These are phyloP conservation scores for Pseudocercospora ulei DNA, from an alignment of 2,329 filamentous ascomycete species.

Conservation along the genomic window DNA sequence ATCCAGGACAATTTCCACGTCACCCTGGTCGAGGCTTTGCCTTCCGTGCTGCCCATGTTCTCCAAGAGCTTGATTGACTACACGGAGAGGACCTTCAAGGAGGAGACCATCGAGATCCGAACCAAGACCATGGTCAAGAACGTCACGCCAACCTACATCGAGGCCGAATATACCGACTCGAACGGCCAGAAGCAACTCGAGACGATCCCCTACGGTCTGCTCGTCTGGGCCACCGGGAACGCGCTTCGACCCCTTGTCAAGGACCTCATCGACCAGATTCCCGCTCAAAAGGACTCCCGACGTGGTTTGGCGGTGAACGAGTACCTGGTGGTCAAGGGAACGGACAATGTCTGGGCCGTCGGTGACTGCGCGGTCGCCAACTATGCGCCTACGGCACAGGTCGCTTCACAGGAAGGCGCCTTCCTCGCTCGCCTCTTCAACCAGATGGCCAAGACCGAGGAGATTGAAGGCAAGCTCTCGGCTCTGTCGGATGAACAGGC, in stretches of 20 bases:
- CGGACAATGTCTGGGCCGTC: constrained; percentile 94
- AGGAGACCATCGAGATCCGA: constrained; percentile 94
- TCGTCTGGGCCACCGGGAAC: constrained; percentile 98
- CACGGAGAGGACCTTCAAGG: constrained; percentile 97
- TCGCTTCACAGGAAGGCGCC: constrained; percentile 86
- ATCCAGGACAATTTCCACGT: constrained; percentile 94
- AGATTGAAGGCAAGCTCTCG: constrained; percentile 65
- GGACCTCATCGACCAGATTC: constrained; percentile 84
- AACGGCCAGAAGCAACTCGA: constrained; percentile 76
- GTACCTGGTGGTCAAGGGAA: constrained; percentile 94
- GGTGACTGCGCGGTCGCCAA: constrained; percentile 96
- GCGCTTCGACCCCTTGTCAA: constrained; percentile 79
- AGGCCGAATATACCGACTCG: constrained; percentile 72
- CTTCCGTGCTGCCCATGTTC: constrained; percentile 92
- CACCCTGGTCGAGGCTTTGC: constrained; percentile 91
- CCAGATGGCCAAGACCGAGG: constrained; percentile 92
- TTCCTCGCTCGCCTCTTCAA: constrained; percentile 96
- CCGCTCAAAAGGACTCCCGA: constrained; percentile 87
- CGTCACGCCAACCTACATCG: constrained; percentile 83
- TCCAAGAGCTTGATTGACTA: constrained; percentile 99
- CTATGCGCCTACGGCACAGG: constrained; percentile 94
- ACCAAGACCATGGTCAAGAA: constrained; percentile 99
- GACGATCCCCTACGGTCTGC: constrained; percentile 81
- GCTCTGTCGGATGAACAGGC: constrained; percentile 53
- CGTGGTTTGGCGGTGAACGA: constrained; percentile 95